Evolutionary conservation across 257 asterid genomes (phyloP).

Genomic region (Plantago elongata): DNA sequence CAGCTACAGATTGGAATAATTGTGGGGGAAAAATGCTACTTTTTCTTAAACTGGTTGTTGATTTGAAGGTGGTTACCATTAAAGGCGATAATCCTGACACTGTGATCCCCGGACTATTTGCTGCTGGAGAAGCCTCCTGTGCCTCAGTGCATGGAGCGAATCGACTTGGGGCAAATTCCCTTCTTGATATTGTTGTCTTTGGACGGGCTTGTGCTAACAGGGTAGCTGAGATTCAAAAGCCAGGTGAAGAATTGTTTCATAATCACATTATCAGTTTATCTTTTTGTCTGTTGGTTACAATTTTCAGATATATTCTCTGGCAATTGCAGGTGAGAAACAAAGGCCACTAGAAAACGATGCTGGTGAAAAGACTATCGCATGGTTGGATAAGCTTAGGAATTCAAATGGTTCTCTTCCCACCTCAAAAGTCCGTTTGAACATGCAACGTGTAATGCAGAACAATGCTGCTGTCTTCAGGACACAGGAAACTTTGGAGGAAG

Average conservation of each 20-base stretch:
- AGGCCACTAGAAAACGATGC: constrained; percentile 80
- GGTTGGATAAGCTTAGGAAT: constrained; percentile 95
- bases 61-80: constrained; percentile 66
- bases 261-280: neutral
- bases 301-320: constrained; percentile 24
- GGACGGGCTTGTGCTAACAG: constrained; percentile 98
- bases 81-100: constrained; percentile 70
- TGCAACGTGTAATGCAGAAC: constrained; percentile 94
- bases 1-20: constrained; percentile 10
- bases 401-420: constrained; percentile 92
- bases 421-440: constrained; percentile 78
- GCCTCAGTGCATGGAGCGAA: constrained; percentile 99
- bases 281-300: constrained; percentile 3
- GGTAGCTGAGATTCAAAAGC: constrained; percentile 81
- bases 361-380: constrained; percentile 84
- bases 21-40: neutral
- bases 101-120: constrained; percentile 81
- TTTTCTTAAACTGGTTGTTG: constrained; percentile 21
- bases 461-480: constrained; percentile 99
- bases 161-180: constrained; percentile 98
- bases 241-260: constrained; percentile 44
- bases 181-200: constrained; percentile 94
- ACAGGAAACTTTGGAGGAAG: constrained; percentile 96
- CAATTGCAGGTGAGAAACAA: constrained; percentile 67
- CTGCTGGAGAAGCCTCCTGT: constrained; percentile 99